These are phyloP conservation scores for Lonicera japonica DNA, from an alignment of 129 eudicot genomes.

Conservation along the genomic window DNA sequence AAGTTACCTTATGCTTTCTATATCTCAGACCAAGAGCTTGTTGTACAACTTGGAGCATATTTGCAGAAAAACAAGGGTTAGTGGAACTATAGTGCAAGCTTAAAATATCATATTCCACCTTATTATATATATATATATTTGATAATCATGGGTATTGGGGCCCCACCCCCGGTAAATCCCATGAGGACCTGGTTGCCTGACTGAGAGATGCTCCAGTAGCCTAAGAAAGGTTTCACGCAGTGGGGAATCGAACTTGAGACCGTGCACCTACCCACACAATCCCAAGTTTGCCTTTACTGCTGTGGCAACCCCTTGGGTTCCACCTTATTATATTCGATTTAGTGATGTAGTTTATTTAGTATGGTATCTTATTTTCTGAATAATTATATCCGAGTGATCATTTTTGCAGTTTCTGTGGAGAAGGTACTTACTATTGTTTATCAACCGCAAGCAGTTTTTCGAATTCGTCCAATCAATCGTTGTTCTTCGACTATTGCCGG, in stretches of 20 bases:
- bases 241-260: too few relatives aligned
- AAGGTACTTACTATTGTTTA: conserved; percentile 82
- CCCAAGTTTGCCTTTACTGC: too few relatives aligned
- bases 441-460: conserved; percentile 94
- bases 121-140: too few relatives aligned
- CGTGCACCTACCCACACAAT: too few relatives aligned
- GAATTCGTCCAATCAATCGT: conserved; percentile 96
- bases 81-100: neutral
- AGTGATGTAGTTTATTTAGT: neutral
- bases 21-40: conserved; percentile 86
- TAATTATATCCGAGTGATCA: neutral
- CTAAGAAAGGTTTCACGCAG: too few relatives aligned
- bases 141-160: too few relatives aligned
- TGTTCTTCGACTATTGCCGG: conserved; percentile 98
- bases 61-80: conserved; percentile 75
- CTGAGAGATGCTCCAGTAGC: too few relatives aligned
- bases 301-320: too few relatives aligned
- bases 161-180: too few relatives aligned
- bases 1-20: conserved; percentile 90
- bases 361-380: conserved; percentile 5
- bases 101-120: neutral
- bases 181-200: too few relatives aligned
- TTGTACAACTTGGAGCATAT: conserved; percentile 63
- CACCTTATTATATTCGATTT: neutral
- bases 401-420: conserved; percentile 88